Evolutionary conservation across 768 basidiomycete species (phyloP), one percentile per base, ranked within the genome.

Genomic region (Xerocomellus intermedius): DNA sequence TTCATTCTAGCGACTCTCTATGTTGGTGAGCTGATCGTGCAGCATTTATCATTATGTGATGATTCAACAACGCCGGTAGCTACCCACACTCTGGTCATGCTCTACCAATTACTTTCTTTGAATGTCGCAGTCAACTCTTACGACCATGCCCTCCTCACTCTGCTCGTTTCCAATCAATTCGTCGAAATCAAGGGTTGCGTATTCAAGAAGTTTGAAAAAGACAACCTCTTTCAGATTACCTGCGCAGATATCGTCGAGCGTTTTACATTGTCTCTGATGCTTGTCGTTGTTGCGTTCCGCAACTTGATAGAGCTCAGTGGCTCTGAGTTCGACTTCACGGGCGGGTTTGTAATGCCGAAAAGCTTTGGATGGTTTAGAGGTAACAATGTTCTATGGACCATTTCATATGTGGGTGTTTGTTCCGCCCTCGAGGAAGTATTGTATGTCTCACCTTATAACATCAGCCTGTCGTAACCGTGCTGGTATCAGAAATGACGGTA

Each of bases 171-270:
- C 42, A 99, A 98, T 67, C 97, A 99, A 70, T 98, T 99, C 65
- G 96, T 98, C 33, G 97, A 99, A 73, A 98, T 98, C 72, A 99
- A 99, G 73, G 95, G 96, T 33, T 94, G 91, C 68, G 97, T 99
- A 2, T 99, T 99, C 84, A 99, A 98, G 74, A 98, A 89, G 69
- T 98, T 99, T 64, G 97, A 98, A 69, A 99, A 98, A 69, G 97
- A 99, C 65, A 98, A 91, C 66, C 81, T 99, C 9, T 98, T 99
- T 69, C 97, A 99, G 71, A 95, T 99, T 55, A 95, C 94, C 44
- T 99, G 97, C 63, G 97, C 97, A 59, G 97, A 99, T 69, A 98
- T 99, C 58, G 97, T 98, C 21, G 97, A 99, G 69, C 87, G 97
- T 1, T 99, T 98, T 64, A 93, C 91, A 1, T 81, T 99, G 5